Conservation (phyloP, 2,329 filamentous ascomycete genomes). For the Phoma herbarum region DNA sequence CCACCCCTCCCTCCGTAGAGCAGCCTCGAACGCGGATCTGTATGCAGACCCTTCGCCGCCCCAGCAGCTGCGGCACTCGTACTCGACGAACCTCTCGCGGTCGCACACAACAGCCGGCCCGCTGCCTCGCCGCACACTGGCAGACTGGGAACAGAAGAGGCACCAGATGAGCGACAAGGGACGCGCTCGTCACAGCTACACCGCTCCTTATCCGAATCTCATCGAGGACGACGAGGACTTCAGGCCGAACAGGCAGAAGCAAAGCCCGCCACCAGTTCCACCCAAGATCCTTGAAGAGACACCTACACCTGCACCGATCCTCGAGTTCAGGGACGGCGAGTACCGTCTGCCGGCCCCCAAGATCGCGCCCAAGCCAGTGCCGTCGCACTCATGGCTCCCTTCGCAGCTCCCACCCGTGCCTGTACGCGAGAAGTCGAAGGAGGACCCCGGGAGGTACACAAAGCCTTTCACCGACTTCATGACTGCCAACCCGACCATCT, state of each 20-base stretch:
- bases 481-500: conserved; percentile 89
- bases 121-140: conserved; percentile 33
- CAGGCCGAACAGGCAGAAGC: conserved; percentile 28
- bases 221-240: conserved; percentile 47
- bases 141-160: conserved; percentile 27
- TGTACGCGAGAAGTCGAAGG: conserved; percentile 35
- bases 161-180: conserved; percentile 18
- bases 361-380: conserved; percentile 15
- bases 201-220: conserved; percentile 40
- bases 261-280: conserved; percentile 50
- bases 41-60: conserved; percentile 47
- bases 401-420: conserved; percentile 22
- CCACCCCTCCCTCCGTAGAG: conserved; percentile 48
- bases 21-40: conserved; percentile 49
- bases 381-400: conserved; percentile 32
- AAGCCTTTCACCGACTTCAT: conserved; percentile 89
- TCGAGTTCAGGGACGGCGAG: conserved; percentile 20
- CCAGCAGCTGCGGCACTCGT: conserved; percentile 38
- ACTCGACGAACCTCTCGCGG: conserved; percentile 38
- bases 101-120: conserved; percentile 41
- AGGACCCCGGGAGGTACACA: conserved; percentile 65
- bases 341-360: conserved; percentile 16
- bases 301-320: conserved; percentile 8
- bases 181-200: conserved; percentile 43
- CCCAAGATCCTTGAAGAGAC: conserved; percentile 46